Evolutionary conservation across 2,329 filamentous ascomycete genomes (phyloP).

Genomic region (Xylaria sp.): DNA sequence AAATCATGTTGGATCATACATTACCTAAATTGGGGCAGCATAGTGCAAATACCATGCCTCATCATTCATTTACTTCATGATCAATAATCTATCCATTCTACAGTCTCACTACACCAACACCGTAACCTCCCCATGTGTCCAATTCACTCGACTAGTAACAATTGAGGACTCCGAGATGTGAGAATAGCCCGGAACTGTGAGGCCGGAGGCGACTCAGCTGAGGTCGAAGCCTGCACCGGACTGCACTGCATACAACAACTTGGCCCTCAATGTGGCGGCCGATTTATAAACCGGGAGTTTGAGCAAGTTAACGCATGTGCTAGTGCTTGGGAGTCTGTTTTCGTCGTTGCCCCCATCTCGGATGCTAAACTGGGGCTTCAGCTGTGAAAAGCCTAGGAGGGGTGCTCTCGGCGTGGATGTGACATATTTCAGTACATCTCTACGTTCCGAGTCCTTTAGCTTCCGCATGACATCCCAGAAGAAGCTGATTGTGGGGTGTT

Average conservation of each 20-base stretch:
- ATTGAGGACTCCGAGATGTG: neutral
- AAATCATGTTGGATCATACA: neutral
- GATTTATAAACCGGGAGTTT: conserved; percentile 87
- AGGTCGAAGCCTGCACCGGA: conserved; percentile 94
- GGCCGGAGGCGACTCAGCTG: conserved; percentile 56
- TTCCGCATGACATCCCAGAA: conserved; percentile 92
- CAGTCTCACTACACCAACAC: conserved; percentile 5
- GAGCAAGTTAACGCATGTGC: conserved; percentile 93
- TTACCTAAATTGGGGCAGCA: neutral
- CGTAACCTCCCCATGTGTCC: neutral
- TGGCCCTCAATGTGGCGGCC: conserved; percentile 74
- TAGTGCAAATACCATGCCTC: neutral
- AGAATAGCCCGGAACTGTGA: neutral
- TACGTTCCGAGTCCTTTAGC: conserved; percentile 79
- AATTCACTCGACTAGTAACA: conserved; percentile 1
- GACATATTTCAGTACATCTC: conserved; percentile 93
- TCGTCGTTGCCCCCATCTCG: conserved; percentile 83
- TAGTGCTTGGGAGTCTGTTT: conserved; percentile 86
- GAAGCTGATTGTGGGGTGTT: conserved; percentile 85
- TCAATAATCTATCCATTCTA: conserved; percentile 10
- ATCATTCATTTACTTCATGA: conserved; percentile 19
- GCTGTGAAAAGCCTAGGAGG: conserved; percentile 85
- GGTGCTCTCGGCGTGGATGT: conserved; percentile 93
- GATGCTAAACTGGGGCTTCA: conserved; percentile 90
- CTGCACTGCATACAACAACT: conserved; percentile 89